These are phyloP conservation scores for Hyaloscypha hepaticicola DNA, from an alignment of 495 filamentous ascomycete genomes.

Conservation along the genomic window DNA sequence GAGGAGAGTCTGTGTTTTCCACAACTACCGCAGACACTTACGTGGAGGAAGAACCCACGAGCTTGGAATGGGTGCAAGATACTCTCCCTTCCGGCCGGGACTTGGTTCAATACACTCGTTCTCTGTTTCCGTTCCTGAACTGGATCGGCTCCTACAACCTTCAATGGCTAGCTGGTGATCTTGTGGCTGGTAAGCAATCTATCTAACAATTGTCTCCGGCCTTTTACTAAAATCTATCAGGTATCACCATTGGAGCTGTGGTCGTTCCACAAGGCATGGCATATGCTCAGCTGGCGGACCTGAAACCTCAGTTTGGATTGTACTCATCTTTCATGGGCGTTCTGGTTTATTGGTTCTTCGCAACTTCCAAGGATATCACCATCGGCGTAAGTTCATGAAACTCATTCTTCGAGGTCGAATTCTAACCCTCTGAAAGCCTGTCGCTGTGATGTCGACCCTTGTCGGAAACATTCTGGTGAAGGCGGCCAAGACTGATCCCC, in stretches of 20 bases:
- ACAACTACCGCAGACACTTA: constrained; percentile 75
- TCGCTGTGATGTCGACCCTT: constrained; percentile 92
- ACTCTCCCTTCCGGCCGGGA: constrained; percentile 57
- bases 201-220: background rate
- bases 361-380: constrained; percentile 98
- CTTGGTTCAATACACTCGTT: constrained; percentile 56
- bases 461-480: constrained; percentile 75
- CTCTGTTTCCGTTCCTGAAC: constrained; percentile 79
- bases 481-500: constrained; percentile 54
- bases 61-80: constrained; percentile 66
- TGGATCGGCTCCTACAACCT: constrained; percentile 90
- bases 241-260: constrained; percentile 91
- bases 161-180: constrained; percentile 84
- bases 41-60: constrained; percentile 77
- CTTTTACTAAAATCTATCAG: constrained; percentile 40
- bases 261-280: constrained; percentile 98
- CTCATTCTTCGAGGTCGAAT: background rate
- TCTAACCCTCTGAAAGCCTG: constrained; percentile 58
- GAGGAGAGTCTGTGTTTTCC: constrained; percentile 79
- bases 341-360: constrained; percentile 96
- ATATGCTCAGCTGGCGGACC: constrained; percentile 80
- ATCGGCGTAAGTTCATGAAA: constrained; percentile 72
- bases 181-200: constrained; percentile 73
- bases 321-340: constrained; percentile 99
- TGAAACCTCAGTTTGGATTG: constrained; percentile 79